Evolutionary conservation across 2,329 filamentous ascomycete genomes (phyloP).

Genomic region (Zasmidium angulare): DNA sequence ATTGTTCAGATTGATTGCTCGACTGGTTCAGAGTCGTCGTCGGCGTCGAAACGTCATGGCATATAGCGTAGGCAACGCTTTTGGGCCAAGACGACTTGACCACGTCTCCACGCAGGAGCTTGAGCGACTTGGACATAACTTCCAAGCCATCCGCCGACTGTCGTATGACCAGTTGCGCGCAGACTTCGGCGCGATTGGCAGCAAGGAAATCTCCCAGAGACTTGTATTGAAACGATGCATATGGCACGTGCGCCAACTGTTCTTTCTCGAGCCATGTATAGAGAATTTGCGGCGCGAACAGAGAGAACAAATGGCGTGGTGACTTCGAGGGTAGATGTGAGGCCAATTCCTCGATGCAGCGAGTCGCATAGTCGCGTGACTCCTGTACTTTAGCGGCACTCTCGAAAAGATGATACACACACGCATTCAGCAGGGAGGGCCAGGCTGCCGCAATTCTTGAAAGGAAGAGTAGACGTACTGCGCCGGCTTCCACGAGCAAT

Average conservation of each 20-base stretch:
- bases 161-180: slow-evolving; percentile 80
- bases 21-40: not conserved
- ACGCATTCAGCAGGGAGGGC: slow-evolving; percentile 81
- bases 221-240: slow-evolving; percentile 76
- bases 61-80: slow-evolving; percentile 78
- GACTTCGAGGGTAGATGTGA: slow-evolving; percentile 62
- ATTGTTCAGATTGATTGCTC: slow-evolving; percentile 41
- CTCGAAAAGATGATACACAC: slow-evolving; percentile 93
- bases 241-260: slow-evolving; percentile 71
- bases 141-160: slow-evolving; percentile 64
- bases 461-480: slow-evolving; percentile 74
- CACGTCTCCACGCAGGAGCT: slow-evolving; percentile 56
- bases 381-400: slow-evolving; percentile 70
- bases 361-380: slow-evolving; percentile 68
- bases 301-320: slow-evolving; percentile 69
- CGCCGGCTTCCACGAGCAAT: slow-evolving; percentile 76
- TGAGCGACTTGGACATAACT: slow-evolving; percentile 60
- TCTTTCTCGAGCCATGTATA: slow-evolving; percentile 82
- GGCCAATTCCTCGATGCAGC: slow-evolving; percentile 69
- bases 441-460: slow-evolving; percentile 76
- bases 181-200: slow-evolving; percentile 73
- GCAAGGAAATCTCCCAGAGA: slow-evolving; percentile 67
- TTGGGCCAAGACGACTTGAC: slow-evolving; percentile 72
- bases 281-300: slow-evolving; percentile 86
- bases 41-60: slow-evolving; percentile 61